These are phyloP conservation scores for Acanthamoeba lenticulata DNA, from an alignment of 208 protist species.

Conservation along the genomic window DNA sequence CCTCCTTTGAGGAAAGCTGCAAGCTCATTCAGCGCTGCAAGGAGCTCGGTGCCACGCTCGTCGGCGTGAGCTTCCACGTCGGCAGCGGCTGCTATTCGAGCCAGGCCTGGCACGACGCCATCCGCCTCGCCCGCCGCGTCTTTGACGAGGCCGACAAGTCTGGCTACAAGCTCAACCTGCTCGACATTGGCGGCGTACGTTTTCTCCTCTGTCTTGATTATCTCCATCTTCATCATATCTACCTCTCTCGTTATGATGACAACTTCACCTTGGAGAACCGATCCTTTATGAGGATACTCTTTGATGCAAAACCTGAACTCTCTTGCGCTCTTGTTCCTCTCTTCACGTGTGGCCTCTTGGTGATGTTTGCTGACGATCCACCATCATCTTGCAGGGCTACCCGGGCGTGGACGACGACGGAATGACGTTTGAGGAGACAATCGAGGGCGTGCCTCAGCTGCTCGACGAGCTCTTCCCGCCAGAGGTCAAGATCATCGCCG, in stretches of 20 bases:
- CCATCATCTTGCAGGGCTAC: not conserved
- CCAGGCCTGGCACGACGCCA: constrained; percentile 81
- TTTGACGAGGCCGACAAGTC: constrained; percentile 83
- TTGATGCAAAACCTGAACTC: not conserved
- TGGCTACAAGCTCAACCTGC: constrained; percentile 80
- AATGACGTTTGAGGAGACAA: constrained; percentile 84
- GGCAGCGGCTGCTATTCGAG: constrained; percentile 86
- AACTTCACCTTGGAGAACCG: constrained; percentile 48
- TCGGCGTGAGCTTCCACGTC: constrained; percentile 92
- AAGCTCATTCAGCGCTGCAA: constrained; percentile 72
- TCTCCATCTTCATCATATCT: not conserved
- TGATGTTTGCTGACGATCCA: not conserved
- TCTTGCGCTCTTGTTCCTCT: no score
- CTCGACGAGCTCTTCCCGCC: constrained; percentile 83
- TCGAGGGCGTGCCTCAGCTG: constrained; percentile 72
- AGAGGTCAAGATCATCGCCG: constrained; percentile 88
- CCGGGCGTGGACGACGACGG: not conserved
- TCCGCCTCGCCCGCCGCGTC: constrained; percentile 77
- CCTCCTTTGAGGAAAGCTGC: constrained; percentile 68
- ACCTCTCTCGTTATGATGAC: not conserved
- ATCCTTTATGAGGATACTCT: not conserved
- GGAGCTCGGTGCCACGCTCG: constrained; percentile 76
- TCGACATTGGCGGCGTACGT: constrained; percentile 89
- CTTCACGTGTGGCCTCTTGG: not conserved
- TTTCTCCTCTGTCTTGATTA: no score